Evolutionary conservation across 2,329 filamentous ascomycete genomes (phyloP), one percentile per base, ranked within the genome.

Genomic region (Paraconiothyrium sp.): DNA sequence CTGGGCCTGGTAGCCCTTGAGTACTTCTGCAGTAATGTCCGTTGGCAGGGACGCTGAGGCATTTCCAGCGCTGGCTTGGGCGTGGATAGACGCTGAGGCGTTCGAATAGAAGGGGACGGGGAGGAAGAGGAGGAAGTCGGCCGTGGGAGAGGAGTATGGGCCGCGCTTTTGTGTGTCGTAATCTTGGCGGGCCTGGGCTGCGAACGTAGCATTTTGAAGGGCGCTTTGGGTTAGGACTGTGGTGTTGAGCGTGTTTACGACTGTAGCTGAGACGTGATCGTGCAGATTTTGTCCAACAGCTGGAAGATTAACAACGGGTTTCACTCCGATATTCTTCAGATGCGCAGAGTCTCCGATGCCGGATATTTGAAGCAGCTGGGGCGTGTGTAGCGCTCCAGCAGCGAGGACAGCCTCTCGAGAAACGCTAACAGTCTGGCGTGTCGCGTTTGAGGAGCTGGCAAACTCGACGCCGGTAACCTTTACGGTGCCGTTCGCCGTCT

Each of bases 341-440:
- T 69, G 60, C 8, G 59, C 46, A 20, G 67, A 37, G 34, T 70
- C 69, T 32, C 72, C 72, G n/a, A 75, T 71, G 9, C 72, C 72
- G 32, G 70, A 73, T 1, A 72, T 61, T 35, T 74, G 72, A 11
- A 75, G 62, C 1, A 75, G 49, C 54, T 75, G 71, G 8, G 72
- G 71, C 1, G 70, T 70, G 52, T 72, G 70, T 8, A 75, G 34
- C 24, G 69, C 13, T 22, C 72, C 72, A 52, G 72, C 72, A 16
- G 72, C 67, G 14, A 74, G 41, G 20, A 75, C 67, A 14, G 63
- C 70, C 44, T 75, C 72, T 49, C 62, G 58, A 48, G 60, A 71
- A 14, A 66, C 71, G n/a, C 60, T 67, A 4, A 69, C 60, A 3
- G 58, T 61, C 34, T 66, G 60, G 14, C 57, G 48, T 32, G 51